phyloP scores from a whole-genome alignment of 805 yeast genomes.

The Millerozyma acaciae region DNA sequence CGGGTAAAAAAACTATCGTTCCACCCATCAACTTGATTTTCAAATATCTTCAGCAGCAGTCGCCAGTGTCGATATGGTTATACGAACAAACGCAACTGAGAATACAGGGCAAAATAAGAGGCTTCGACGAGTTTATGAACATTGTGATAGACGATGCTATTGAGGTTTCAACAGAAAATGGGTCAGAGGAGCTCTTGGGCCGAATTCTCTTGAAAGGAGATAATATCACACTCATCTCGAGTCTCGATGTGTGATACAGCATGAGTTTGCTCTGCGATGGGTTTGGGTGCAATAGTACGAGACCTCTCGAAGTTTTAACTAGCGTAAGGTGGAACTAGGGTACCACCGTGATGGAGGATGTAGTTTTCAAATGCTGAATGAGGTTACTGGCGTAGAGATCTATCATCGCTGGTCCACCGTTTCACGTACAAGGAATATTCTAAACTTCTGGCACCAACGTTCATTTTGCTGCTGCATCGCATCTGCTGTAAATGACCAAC shows the following conservation, averaged over 20 bases:
- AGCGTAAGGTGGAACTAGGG: too few species aligned
- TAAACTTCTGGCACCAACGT: too few species aligned
- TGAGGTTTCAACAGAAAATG: slow-evolving; percentile 57
- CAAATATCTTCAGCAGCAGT: slow-evolving; percentile 78
- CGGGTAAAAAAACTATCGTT: slow-evolving; percentile 42
- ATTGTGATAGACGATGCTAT: slow-evolving; percentile 55
- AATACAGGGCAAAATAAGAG: slow-evolving; percentile 79
- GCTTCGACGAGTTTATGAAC: slow-evolving; percentile 98
- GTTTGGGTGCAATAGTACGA: too few species aligned
- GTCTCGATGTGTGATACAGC: slow-evolving; percentile 25
- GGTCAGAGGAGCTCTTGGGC: slow-evolving; percentile 58
- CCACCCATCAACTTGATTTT: slow-evolving; percentile 93
- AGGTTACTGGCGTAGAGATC: too few species aligned
- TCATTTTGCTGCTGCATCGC: too few species aligned
- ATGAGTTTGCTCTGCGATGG: background rate
- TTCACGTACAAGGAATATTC: too few species aligned
- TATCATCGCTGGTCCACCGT: too few species aligned
- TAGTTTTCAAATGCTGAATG: too few species aligned
- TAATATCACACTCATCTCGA: slow-evolving; percentile 72
- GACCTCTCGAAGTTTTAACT: too few species aligned
- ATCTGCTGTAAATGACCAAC: too few species aligned
- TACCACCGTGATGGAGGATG: too few species aligned
- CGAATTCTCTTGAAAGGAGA: slow-evolving; percentile 87
- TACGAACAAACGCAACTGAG: slow-evolving; percentile 77
- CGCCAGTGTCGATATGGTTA: slow-evolving; percentile 80